Evolutionary conservation across 352 stramenopile species (phyloP).

Genomic region (Phytophthora vignae): DNA sequence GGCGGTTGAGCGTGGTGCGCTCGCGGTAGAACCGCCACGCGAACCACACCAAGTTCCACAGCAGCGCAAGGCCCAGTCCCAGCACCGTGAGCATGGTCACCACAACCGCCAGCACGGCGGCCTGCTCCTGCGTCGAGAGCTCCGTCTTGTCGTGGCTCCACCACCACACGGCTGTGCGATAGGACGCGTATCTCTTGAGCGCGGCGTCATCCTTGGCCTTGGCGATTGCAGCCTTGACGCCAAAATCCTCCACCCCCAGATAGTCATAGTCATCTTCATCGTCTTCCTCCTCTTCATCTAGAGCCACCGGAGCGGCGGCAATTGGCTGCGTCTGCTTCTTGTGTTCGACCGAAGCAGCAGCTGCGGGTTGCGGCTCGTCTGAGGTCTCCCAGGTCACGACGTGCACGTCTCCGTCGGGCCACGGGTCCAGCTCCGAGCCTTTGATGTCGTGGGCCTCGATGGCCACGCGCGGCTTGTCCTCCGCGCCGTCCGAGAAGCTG

Average conservation of each 20-base stretch:
- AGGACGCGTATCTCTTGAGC: conserved; percentile 33
- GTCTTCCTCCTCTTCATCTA: conserved; percentile 12
- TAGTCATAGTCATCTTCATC: conserved; percentile 9
- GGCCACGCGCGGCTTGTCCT: conserved; percentile 49
- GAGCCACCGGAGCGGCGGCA: conserved; percentile 7
- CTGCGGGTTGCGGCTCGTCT: conserved; percentile 20
- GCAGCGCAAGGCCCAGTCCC: conserved; percentile 41
- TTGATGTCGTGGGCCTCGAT: conserved; percentile 72
- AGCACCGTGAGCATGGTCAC: conserved; percentile 51
- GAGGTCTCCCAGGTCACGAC: conserved; percentile 38
- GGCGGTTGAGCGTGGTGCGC: conserved; percentile 42
- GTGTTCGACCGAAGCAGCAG: background rate
- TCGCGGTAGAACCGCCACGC: conserved; percentile 55
- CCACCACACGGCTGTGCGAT: conserved; percentile 49
- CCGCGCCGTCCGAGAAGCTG: conserved; percentile 64
- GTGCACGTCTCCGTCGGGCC: conserved; percentile 36
- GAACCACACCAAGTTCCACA: conserved; percentile 53
- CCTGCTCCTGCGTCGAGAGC: conserved; percentile 66
- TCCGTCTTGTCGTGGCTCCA: conserved; percentile 59
- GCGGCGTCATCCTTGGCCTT: conserved; percentile 15
- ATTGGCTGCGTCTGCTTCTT: conserved; percentile 5
- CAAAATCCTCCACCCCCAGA: conserved; percentile 11
- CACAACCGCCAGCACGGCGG: conserved; percentile 64
- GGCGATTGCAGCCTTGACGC: conserved; percentile 11
- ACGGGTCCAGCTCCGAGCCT: conserved; percentile 50